Base-by-base conservation (phyloP, 2,329 filamentous ascomycete species). In the Aspergillus clavatus region DNA sequence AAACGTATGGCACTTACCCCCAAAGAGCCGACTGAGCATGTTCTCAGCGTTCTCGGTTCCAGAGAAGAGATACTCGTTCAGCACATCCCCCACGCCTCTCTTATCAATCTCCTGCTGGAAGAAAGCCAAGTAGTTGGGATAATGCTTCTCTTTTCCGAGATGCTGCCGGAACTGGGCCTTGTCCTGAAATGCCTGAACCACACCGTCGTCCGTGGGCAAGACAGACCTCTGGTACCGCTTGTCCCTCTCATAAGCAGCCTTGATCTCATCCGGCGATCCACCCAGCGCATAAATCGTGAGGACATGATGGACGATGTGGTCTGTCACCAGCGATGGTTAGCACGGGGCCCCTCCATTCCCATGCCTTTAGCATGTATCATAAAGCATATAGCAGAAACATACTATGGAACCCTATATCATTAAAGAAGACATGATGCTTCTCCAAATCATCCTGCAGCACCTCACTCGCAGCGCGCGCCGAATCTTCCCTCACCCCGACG, bases 271-370 rank as follows among this genome's bases (percentile, higher is more conserved):
- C 0, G 82, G 63, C 0, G 76, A 68, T 6, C 87, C 88, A 1
- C 84, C 84, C 1, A 93, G 81, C 26, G 86, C 85, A 63, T 84
- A 95, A 23, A 93, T 72, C 12, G 83, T 82, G 8, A 95, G 77
- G 4, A 94, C 69, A 27, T 89, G 83, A 56, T 95, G 89, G 3
- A 76, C 77, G 48, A 93, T 87, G 59, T 95, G 89, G 63, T 95
- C 70, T 72, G 39, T 5, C n/a, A 44, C 18, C 12, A 31, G 40
- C 7, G 21, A 19, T 37, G n/a, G 8, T 14, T 26, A 3, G 7
- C 3, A 19, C 11, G 10, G 29, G 23, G 19, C 14, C 11, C 21
- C 1, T n/a, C n/a, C 2, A 14, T 40, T 21, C 23, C 24, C 3
- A n/a, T 29, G 11, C 3, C 7, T 10, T 10, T n/a, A 10, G 5